phyloP scores from a whole-genome alignment of 108 stramenopile genomes.

The Skeletonema marinoi region DNA sequence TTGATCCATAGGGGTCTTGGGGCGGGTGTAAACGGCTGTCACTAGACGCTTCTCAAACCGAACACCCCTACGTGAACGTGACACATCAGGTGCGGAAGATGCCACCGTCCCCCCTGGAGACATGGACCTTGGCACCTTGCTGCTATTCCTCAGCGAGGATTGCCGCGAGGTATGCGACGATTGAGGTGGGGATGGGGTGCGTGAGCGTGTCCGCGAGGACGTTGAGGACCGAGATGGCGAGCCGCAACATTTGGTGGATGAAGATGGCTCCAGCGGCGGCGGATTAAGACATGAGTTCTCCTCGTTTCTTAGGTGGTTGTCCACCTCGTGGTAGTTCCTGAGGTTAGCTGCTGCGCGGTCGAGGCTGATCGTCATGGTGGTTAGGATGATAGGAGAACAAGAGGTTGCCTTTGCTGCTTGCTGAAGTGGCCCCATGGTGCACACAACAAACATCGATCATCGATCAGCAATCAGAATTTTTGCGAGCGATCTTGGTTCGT shows the following conservation, averaged over 20 bases:
- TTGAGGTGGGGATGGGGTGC: constrained; percentile 18
- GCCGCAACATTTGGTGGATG: constrained; percentile 10
- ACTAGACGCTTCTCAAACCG: constrained; percentile 23
- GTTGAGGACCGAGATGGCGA: constrained; percentile 29
- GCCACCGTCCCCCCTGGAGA: constrained; percentile 34
- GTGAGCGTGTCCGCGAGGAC: constrained; percentile 12
- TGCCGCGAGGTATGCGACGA: neutral
- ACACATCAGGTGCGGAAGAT: constrained; percentile 12
- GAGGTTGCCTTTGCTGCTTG: neutral
- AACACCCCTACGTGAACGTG: constrained; percentile 21
- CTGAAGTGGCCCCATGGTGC: neutral
- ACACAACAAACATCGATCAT: no score
- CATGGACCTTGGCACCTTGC: constrained; percentile 23
- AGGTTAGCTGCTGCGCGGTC: neutral
- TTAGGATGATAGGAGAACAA: neutral
- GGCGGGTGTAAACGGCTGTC: constrained; percentile 20
- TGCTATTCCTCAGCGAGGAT: neutral
- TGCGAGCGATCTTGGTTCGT: neutral
- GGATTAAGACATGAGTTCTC: neutral
- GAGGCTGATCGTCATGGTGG: constrained; percentile 1
- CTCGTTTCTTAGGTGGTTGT: neutral
- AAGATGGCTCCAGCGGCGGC: neutral
- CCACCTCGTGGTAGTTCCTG: neutral
- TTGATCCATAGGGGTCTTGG: constrained; percentile 29
- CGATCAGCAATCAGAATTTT: neutral